Base-by-base conservation (phyloP, 2,329 filamentous ascomycete genomes). In the Botrytis deweyae region DNA sequence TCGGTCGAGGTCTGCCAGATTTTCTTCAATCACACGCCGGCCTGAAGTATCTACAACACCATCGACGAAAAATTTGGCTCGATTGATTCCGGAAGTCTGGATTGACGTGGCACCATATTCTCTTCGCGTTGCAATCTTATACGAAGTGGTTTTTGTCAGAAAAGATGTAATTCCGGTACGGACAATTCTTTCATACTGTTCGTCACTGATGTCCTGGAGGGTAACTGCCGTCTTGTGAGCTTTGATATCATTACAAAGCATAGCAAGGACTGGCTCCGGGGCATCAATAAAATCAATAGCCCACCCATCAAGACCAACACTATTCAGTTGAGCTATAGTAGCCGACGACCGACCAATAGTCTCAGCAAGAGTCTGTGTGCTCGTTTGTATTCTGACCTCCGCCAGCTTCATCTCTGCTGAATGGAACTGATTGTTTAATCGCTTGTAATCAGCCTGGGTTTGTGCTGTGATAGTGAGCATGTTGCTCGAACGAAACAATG, bases 41-140 rank as follows among this genome's bases (percentile, higher is more conserved):
- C 88, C 90, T 36, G 88, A 84, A 6, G 84, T 83, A 80, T 97
- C 93, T 10, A 94, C 87, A 4, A 93, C 91, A 75, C 93, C 90
- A 64, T 94, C 90, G 0, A 91, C 94, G 90, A 96, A 98, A 79
- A 88, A 88, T 52, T 81, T 84, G 7, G 93, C 93, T 2, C 82
- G 83, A 25, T 82, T 85, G 22, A 98, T 84, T 72, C 85, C 84
- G 52, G 86, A 88, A 22, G 92, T 90, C 36, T 87, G 85, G 1
- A 92, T 94, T 1, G 93, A 93, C 66, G 88, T 89, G 22, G 92
- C 93, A 66, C 87, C 84, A 82, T 98, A 98, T 81, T 98, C 95
- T 76, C 86, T 87, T 66, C 95, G 90, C 25, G 92, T 89, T 9
- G 86, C 87, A 70, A 96, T 87, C 33, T 85, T 86, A 81, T 92